Conservation (phyloP, 305 asterid species). For the Fraxinus floribunda region DNA sequence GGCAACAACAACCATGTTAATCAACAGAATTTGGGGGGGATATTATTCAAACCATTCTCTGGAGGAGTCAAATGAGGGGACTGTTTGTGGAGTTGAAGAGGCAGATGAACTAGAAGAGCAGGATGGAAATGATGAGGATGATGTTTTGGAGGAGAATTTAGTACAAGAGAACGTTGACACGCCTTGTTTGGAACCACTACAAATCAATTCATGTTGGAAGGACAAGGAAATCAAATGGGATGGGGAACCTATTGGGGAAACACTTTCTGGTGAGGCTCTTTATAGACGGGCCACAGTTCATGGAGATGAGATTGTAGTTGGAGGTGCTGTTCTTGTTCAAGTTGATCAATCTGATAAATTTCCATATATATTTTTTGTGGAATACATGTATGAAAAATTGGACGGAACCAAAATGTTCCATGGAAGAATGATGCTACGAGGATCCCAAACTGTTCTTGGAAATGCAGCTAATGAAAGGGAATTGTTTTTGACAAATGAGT, state of each 20-base stretch:
- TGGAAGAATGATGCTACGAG: slow-evolving; percentile 75
- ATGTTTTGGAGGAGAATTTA: slow-evolving; percentile 48
- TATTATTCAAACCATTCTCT: slow-evolving; percentile 80
- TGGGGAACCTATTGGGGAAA: slow-evolving; percentile 56
- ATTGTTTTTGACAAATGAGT: slow-evolving; percentile 72
- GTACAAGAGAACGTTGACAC: slow-evolving; percentile 36
- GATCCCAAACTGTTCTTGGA: slow-evolving; percentile 79
- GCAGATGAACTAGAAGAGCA: slow-evolving; percentile 65
- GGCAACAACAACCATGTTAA: slow-evolving; percentile 83
- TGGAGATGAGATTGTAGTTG: slow-evolving; percentile 56
- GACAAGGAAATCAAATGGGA: slow-evolving; percentile 60
- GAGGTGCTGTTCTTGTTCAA: slow-evolving; percentile 59
- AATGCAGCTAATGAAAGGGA: slow-evolving; percentile 87
- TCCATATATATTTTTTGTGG: slow-evolving; percentile 58
- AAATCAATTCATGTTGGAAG: slow-evolving; percentile 42
- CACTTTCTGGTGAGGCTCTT: slow-evolving; percentile 56
- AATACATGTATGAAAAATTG: slow-evolving; percentile 72
- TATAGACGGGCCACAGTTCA: slow-evolving; percentile 54
- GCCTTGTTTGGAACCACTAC: slow-evolving; percentile 33
- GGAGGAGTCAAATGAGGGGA: slow-evolving; percentile 52
- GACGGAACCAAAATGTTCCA: slow-evolving; percentile 76
- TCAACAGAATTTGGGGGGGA: slow-evolving; percentile 89
- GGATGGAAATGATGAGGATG: slow-evolving; percentile 72
- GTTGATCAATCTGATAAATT: slow-evolving; percentile 49
- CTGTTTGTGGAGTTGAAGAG: slow-evolving; percentile 54